These are phyloP conservation scores for Ceriops tagal DNA, from an alignment of 345 rosid species.

Conservation along the genomic window DNA sequence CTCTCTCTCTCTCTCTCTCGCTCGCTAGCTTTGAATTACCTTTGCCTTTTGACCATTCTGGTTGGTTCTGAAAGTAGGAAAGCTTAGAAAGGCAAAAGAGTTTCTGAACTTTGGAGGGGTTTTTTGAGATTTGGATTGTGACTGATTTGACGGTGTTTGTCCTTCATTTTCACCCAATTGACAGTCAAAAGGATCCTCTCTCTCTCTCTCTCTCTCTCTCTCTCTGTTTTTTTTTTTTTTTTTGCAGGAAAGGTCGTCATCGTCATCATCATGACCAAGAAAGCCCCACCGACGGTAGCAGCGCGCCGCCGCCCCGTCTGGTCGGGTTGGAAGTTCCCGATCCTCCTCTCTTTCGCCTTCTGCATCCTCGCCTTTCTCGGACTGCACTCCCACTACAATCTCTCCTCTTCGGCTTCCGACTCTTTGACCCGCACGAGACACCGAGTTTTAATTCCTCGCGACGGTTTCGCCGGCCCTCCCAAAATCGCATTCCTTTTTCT, in stretches of 20 bases:
- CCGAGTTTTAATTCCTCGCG: slow-evolving; percentile 30
- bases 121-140: too few relatives aligned
- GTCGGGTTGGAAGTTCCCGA: slow-evolving; percentile 60
- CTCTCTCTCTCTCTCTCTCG: too few relatives aligned
- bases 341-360: slow-evolving; percentile 46
- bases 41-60: background rate
- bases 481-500: slow-evolving; percentile 38
- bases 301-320: slow-evolving; percentile 43
- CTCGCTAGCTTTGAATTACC: too few relatives aligned
- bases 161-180: background rate
- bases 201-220: background rate
- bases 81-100: background rate
- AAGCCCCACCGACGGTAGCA: slow-evolving; percentile 16
- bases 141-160: too few relatives aligned
- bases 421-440: slow-evolving; percentile 35
- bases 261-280: slow-evolving; percentile 44
- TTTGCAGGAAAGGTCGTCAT: slow-evolving; percentile 6
- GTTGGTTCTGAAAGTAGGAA: background rate
- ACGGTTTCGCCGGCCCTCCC: slow-evolving; percentile 22
- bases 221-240: background rate
- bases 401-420: slow-evolving; percentile 15
- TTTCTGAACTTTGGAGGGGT: background rate
- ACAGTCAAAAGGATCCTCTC: too few relatives aligned
- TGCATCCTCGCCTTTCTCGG: slow-evolving; percentile 50
- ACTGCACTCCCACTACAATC: slow-evolving; percentile 35